A percentile compares a stretch with the other conserved stretches of the same genome.
These are phyloP conservation scores for Cercophora newfieldiana DNA, from an alignment of 495 filamentous ascomycete genomes.

Conservation along the genomic window DNA sequence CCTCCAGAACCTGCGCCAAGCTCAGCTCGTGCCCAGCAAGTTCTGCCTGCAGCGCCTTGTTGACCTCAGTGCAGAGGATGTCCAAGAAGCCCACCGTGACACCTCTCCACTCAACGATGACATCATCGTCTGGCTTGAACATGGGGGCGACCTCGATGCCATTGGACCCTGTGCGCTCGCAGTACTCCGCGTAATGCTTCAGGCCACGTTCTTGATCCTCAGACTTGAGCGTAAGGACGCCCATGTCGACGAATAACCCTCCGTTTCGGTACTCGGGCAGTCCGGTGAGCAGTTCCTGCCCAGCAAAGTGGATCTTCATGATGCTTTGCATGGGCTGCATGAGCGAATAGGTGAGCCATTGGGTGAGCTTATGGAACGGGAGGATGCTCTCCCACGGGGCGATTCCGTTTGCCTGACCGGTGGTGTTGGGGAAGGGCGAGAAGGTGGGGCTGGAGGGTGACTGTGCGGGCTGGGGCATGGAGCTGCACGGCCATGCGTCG, in stretches of 20 bases:
- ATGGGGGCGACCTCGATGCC: conserved; percentile 71
- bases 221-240: conserved; percentile 72
- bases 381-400: conserved; percentile 90
- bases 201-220: conserved; percentile 67
- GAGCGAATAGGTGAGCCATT: conserved; percentile 87
- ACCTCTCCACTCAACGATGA: conserved; percentile 85
- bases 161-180: conserved; percentile 70
- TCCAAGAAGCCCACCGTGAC: conserved; percentile 85
- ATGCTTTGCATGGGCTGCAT: conserved; percentile 84
- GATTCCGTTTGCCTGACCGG: conserved; percentile 40
- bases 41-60: conserved; percentile 54
- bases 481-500: conserved; percentile 90
- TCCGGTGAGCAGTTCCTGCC: conserved; percentile 75
- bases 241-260: conserved; percentile 79
- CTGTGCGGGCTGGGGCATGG: conserved; percentile 72
- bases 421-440: conserved; percentile 48
- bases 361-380: conserved; percentile 90
- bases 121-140: conserved; percentile 77
- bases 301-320: conserved; percentile 73
- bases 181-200: conserved; percentile 69
- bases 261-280: conserved; percentile 89
- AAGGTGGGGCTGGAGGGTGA: conserved; percentile 42
- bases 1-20: conserved; percentile 80
- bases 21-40: conserved; percentile 59
- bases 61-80: conserved; percentile 69